Evolutionary conservation across 106 monocot species (phyloP).

Genomic region (Vanilla planifolia): DNA sequence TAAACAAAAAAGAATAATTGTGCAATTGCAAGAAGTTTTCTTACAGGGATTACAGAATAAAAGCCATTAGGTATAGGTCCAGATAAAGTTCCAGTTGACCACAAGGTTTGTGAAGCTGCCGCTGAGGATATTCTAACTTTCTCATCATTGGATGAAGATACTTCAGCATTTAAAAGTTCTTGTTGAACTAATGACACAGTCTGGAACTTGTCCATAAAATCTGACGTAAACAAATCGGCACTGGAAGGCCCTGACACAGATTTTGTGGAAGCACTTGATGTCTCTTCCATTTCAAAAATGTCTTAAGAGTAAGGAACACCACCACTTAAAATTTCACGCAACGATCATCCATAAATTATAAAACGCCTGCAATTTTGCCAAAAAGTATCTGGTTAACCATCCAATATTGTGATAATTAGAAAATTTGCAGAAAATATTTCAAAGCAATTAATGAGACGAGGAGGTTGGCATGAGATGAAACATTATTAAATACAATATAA

Average conservation of each 20-base stretch:
- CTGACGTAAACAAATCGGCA: slow-evolving; percentile 48
- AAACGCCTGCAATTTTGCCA: slow-evolving; percentile 3
- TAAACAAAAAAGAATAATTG: too few relatives aligned
- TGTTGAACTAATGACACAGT: slow-evolving; percentile 50
- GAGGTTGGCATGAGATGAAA: not conserved
- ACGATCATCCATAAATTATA: slow-evolving; percentile 6
- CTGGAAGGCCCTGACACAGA: slow-evolving; percentile 35
- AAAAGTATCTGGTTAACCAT: not conserved
- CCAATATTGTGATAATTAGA: not conserved
- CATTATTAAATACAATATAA: too few relatives aligned
- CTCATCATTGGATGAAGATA: slow-evolving; percentile 14
- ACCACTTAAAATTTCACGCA: slow-evolving; percentile 4
- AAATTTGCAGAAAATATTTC: not conserved
- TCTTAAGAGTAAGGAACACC: slow-evolving; percentile 18
- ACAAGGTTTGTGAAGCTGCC: slow-evolving; percentile 68
- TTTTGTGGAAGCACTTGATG: slow-evolving; percentile 35
- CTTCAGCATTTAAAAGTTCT: slow-evolving; percentile 13
- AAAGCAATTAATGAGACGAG: not conserved
- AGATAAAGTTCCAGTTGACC: slow-evolving; percentile 72
- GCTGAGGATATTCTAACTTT: slow-evolving; percentile 34
- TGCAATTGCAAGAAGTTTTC: slow-evolving; percentile 8
- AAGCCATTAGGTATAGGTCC: slow-evolving; percentile 90
- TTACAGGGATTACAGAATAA: slow-evolving; percentile 84
- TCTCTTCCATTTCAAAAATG: slow-evolving; percentile 49
- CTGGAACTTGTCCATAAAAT: slow-evolving; percentile 51